Conservation (phyloP, 1,139 yeast species). For the Kurtzmaniella quercitrusa region DNA sequence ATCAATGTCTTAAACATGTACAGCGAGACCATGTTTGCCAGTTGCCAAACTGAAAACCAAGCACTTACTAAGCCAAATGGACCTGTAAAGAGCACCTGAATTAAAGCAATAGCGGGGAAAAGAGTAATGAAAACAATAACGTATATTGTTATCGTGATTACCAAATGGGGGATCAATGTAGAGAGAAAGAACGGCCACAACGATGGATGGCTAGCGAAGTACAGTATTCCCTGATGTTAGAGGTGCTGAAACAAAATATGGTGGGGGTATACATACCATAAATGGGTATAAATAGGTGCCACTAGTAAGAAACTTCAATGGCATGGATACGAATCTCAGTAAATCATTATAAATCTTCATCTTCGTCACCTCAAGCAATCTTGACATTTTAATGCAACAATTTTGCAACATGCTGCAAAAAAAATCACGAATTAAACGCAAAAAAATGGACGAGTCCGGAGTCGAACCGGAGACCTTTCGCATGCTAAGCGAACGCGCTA, state of each 20-base stretch:
- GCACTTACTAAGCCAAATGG: constrained; percentile 53
- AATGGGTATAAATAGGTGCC: constrained; percentile 21
- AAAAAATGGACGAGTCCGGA: constrained; percentile 77
- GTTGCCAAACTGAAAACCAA: constrained; percentile 51
- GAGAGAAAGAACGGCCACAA: constrained; percentile 51
- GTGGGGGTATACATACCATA: constrained; percentile 9
- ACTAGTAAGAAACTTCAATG: constrained; percentile 15
- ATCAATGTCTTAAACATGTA: constrained; percentile 45
- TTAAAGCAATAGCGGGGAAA: constrained; percentile 46
- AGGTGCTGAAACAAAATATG: not conserved
- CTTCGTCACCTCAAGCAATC: constrained; percentile 10
- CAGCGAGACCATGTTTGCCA: constrained; percentile 48
- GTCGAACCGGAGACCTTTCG: constrained; percentile 85
- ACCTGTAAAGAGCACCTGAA: constrained; percentile 49
- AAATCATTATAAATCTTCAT: constrained; percentile 13
- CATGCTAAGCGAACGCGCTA: constrained; percentile 92
- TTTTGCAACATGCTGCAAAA: constrained; percentile 9
- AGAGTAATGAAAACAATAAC: constrained; percentile 32
- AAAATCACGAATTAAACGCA: constrained; percentile 9
- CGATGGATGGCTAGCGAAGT: constrained; percentile 40
- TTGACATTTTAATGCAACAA: not conserved
- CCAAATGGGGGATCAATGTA: constrained; percentile 48
- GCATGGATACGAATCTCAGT: constrained; percentile 15
- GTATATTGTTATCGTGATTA: constrained; percentile 42
- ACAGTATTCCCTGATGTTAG: constrained; percentile 35